These are phyloP conservation scores for Solanum gandarillasii DNA, from an alignment of 257 asterid species.

Conservation along the genomic window DNA sequence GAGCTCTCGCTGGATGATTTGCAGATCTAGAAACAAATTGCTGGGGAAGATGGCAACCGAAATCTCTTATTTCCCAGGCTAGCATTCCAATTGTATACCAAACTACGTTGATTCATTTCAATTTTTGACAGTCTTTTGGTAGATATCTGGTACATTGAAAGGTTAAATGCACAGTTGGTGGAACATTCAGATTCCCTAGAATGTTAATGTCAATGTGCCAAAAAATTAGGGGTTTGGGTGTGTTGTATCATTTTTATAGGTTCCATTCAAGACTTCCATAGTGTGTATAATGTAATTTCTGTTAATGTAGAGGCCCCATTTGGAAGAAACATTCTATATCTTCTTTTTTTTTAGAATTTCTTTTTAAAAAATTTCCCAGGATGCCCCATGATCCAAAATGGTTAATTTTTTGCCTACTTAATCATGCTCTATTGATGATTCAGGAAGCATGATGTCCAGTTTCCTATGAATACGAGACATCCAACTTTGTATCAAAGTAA, in stretches of 20 bases:
- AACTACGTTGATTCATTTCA: slow-evolving; percentile 6
- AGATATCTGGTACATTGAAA: background rate
- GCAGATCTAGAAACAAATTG: slow-evolving; percentile 38
- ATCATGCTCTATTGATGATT: background rate
- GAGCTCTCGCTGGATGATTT: slow-evolving; percentile 84
- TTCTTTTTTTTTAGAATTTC: background rate
- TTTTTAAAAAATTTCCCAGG: background rate
- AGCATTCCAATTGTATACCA: slow-evolving; percentile 16
- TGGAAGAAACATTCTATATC: background rate
- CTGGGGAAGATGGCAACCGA: slow-evolving; percentile 20
- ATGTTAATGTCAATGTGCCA: background rate
- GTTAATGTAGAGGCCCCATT: background rate
- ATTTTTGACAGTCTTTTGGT: background rate
- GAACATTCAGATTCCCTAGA: background rate
- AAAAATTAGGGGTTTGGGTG: background rate
- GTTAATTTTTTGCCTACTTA: background rate
- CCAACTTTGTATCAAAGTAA: background rate
- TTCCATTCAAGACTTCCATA: background rate
- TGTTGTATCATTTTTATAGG: slow-evolving; percentile 1
- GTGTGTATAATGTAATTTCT: background rate
- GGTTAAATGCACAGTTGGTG: background rate
- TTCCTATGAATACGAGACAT: background rate
- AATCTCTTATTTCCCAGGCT: slow-evolving; percentile 8
- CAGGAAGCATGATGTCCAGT: background rate
- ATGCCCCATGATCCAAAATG: background rate